phyloP scores from a whole-genome alignment of 192 early-diverging fungal species.

The Backusella psychrophila region DNA sequence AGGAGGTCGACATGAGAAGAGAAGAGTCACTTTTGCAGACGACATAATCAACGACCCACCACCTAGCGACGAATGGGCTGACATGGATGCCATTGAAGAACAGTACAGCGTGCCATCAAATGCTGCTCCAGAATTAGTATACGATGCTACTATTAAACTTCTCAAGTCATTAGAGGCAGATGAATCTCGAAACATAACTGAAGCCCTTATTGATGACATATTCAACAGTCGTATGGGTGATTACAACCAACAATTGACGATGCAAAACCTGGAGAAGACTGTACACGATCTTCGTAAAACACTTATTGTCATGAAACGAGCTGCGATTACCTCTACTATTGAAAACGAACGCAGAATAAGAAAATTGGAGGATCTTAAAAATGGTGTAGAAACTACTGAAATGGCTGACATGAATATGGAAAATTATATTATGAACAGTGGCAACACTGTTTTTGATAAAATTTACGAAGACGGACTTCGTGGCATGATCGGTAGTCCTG shows the following conservation, averaged over 20 bases:
- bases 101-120: constrained; percentile 35
- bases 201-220: constrained; percentile 62
- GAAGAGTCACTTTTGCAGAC: constrained; percentile 36
- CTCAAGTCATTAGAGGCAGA: constrained; percentile 46
- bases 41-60: constrained; percentile 26
- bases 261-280: constrained; percentile 48
- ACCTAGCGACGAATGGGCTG: constrained; percentile 31
- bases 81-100: constrained; percentile 37
- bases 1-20: constrained; percentile 17
- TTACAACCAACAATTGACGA: constrained; percentile 47
- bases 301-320: constrained; percentile 56
- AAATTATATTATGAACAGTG: constrained; percentile 34
- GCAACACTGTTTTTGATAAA: constrained; percentile 40
- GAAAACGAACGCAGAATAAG: constrained; percentile 33
- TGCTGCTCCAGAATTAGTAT: constrained; percentile 47
- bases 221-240: constrained; percentile 47
- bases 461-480: constrained; percentile 39
- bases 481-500: constrained; percentile 32
- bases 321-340: constrained; percentile 42
- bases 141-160: constrained; percentile 47
- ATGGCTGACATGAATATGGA: constrained; percentile 26
- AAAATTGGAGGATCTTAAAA: constrained; percentile 14
- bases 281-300: constrained; percentile 53
- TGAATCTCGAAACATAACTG: constrained; percentile 48
- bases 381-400: constrained; percentile 5